Conservation (phyloP, 805 yeast species). For the Yamadazyma scolyti region DNA sequence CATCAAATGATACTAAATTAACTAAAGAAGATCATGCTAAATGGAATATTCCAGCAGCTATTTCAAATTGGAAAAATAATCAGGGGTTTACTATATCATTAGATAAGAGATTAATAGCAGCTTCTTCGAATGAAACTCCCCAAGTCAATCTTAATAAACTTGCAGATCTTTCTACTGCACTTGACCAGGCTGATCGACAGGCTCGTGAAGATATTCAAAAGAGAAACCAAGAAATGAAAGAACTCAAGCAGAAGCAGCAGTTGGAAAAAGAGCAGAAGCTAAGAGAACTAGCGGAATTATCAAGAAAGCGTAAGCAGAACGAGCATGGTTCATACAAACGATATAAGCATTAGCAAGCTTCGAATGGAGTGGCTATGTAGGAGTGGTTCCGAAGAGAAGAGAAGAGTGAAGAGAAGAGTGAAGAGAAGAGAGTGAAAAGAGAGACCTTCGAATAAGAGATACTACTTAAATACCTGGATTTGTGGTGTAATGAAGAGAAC, state of each 20-base stretch:
- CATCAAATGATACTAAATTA: constrained; percentile 40
- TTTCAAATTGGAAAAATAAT: constrained; percentile 94
- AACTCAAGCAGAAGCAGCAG: constrained; percentile 22
- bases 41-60: constrained; percentile 88
- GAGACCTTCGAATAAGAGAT: no score
- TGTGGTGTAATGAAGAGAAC: no score
- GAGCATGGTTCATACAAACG: no score
- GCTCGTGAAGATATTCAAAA: constrained; percentile 18
- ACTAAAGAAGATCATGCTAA: constrained; percentile 69
- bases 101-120: constrained; percentile 67
- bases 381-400: no score
- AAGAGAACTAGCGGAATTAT: constrained; percentile 23
- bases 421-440: no score
- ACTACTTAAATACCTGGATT: no score
- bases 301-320: constrained; percentile 13
- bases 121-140: constrained; percentile 31
- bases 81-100: constrained; percentile 81
- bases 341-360: background rate
- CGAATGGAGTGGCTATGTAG: no score
- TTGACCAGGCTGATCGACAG: constrained; percentile 54
- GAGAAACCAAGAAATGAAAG: constrained; percentile 23
- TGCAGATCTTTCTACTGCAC: constrained; percentile 63
- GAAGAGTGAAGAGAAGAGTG: no score
- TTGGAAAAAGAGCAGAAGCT: constrained; percentile 26
- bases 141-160: constrained; percentile 54